Conservation (phyloP, 164 flowering plant species). For the Sextonia rubra region DNA sequence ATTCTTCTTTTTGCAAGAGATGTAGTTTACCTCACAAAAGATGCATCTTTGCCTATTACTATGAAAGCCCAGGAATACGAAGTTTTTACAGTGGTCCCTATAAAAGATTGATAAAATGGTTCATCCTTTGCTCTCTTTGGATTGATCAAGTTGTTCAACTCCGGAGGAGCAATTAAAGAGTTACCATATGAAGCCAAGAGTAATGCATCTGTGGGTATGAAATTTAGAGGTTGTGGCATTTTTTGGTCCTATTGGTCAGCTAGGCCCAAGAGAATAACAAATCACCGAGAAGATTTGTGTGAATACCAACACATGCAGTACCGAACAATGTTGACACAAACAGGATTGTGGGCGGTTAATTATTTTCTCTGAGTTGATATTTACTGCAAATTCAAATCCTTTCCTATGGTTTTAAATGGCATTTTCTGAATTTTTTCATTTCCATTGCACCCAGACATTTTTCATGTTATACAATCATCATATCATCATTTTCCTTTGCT, state of each 20-base stretch:
- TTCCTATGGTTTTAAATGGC: no score
- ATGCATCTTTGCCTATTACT: slow-evolving; percentile 57
- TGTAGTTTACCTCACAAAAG: slow-evolving; percentile 53
- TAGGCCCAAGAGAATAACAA: slow-evolving; percentile 45
- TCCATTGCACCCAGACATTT: no score
- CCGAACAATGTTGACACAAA: no score
- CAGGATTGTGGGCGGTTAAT: no score
- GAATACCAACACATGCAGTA: no score
- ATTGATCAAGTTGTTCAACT: slow-evolving; percentile 68
- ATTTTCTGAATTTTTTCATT: no score
- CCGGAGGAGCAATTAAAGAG: slow-evolving; percentile 76
- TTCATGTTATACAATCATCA: no score
- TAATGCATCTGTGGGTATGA: slow-evolving; percentile 31
- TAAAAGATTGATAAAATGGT: slow-evolving; percentile 34
- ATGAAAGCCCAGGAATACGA: slow-evolving; percentile 61
- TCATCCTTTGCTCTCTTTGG: slow-evolving; percentile 67
- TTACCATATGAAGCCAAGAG: slow-evolving; percentile 36
- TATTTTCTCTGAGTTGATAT: no score
- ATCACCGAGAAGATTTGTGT: no score
- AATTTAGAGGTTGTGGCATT: slow-evolving; percentile 59
- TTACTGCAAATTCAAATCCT: no score
- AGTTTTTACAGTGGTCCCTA: slow-evolving; percentile 70
- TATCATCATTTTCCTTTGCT: no score
- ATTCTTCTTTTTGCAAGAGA: slow-evolving; percentile 44
- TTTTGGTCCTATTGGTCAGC: slow-evolving; percentile 66